Base-by-base conservation (phyloP, 1,284 basidiomycete genomes). In the Hymenochaete sp. region DNA sequence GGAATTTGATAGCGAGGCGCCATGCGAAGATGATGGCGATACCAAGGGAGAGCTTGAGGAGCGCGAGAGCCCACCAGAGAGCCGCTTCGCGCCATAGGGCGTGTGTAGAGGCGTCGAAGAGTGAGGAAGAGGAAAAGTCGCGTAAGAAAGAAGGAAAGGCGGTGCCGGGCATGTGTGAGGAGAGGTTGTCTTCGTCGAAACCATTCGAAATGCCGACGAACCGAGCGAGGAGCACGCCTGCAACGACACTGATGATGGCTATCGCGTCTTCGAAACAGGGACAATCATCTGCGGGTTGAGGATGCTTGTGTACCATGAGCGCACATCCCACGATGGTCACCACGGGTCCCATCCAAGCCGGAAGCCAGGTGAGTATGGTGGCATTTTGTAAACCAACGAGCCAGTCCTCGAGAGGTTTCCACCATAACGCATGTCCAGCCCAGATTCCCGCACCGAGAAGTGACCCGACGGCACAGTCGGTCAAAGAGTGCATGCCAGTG, bases 181-280 rank as follows among this genome's bases (percentile, higher is more conserved):
- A 38, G n/a, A 52, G 39, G 32, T 56, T 49, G 22, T 44, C 51
- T 29, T 56, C 46, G 42, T 67, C 65, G 28, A 66, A 61, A 1
- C 66, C 69, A 37, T 66, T 62, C 16, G 60, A 59, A 4, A 54
- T 55, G 44, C 63, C 59, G 45, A 69, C 70, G 82, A 88, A 92
- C 42, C 76, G 68, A 0, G 79, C 79, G 1, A 93, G 59, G 16
- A 78, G 67, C n/a, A 74, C 68, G 14, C 95, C 95, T 43, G 88
- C 70, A 11, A 89, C 72, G 35, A 93, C 92, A 9, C 88, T 83
- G 18, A 90, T 67, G 55, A 95, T 88, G 0, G 95, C 93, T 45
- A 97, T 95, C 3, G 93, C 90, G 57, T 98, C 95, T 62, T 98
- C 95, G 62, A 97, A 98, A 64, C 95, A 98, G 0, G 95, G 96